These are phyloP conservation scores for Pythium folliculosum DNA, from an alignment of 352 stramenopile species.

Conservation along the genomic window DNA sequence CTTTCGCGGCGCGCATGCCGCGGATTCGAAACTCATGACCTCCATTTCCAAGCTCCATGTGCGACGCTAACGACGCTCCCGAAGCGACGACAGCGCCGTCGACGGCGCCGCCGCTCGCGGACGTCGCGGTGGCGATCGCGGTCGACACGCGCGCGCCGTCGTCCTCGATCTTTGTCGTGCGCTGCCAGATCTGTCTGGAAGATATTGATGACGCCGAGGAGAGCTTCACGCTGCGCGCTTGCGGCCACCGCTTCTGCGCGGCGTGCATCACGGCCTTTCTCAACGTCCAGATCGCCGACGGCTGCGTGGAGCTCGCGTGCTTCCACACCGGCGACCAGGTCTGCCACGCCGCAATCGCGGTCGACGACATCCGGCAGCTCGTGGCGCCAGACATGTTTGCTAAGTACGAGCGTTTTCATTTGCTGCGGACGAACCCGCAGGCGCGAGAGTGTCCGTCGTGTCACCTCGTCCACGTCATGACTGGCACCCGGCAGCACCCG, in stretches of 20 bases:
- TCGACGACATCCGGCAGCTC: constrained; percentile 45
- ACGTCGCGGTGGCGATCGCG: background rate
- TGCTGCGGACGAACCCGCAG: constrained; percentile 70
- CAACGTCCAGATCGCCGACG: constrained; percentile 23
- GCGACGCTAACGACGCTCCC: background rate
- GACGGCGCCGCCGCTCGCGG: background rate
- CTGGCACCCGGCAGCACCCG: constrained; percentile 39
- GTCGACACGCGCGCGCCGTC: background rate
- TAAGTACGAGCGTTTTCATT: constrained; percentile 86
- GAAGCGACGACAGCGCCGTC: background rate
- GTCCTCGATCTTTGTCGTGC: background rate
- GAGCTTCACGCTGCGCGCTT: constrained; percentile 5
- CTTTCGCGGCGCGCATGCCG: too few relatives aligned
- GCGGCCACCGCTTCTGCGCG: constrained; percentile 27
- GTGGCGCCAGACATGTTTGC: constrained; percentile 49
- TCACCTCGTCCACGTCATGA: constrained; percentile 54
- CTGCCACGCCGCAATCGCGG: constrained; percentile 32
- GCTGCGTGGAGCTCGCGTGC: constrained; percentile 63
- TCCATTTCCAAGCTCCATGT: background rate
- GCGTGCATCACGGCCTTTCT: constrained; percentile 24
- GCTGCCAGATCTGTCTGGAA: constrained; percentile 11
- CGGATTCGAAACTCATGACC: too few relatives aligned
- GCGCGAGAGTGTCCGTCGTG: constrained; percentile 60
- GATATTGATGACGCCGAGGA: background rate
- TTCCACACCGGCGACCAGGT: constrained; percentile 27